phyloP scores from a whole-genome alignment of 2,329 filamentous ascomycete species.

The Cladosporium sp. region DNA sequence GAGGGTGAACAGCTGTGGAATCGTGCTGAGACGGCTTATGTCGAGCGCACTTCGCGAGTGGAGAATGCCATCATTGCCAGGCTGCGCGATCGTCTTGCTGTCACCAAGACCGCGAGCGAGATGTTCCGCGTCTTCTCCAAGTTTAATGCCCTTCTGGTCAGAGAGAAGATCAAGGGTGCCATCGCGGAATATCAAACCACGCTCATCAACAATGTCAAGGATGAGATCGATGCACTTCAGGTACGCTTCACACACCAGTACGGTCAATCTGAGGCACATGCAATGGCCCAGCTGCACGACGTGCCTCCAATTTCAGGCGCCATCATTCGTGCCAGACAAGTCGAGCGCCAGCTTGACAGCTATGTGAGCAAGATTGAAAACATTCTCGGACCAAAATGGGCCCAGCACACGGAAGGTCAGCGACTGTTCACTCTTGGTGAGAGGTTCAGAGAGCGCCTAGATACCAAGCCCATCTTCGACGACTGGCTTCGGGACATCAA shows the following conservation, averaged over 20 bases:
- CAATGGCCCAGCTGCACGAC: slow-evolving; percentile 96
- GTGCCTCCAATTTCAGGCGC: slow-evolving; percentile 92
- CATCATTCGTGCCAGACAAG: slow-evolving; percentile 96
- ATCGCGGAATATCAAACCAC: slow-evolving; percentile 98
- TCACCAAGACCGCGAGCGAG: slow-evolving; percentile 94
- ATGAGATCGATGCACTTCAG: slow-evolving; percentile 87
- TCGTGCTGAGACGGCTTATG: slow-evolving; percentile 91
- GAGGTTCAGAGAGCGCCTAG: slow-evolving; percentile 92
- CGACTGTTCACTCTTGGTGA: slow-evolving; percentile 89
- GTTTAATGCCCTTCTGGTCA: slow-evolving; percentile 97
- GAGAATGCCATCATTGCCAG: slow-evolving; percentile 98
- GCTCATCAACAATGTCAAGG: slow-evolving; percentile 95
- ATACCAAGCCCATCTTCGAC: slow-evolving; percentile 89
- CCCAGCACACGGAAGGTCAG: slow-evolving; percentile 87
- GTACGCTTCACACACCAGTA: slow-evolving; percentile 99
- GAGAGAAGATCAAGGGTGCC: slow-evolving; percentile 97
- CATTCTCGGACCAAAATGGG: slow-evolving; percentile 92
- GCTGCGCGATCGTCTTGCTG: slow-evolving; percentile 85
- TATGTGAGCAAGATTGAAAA: slow-evolving; percentile 99
- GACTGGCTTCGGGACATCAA: slow-evolving; percentile 92
- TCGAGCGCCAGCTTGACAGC: slow-evolving; percentile 88
- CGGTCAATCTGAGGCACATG: slow-evolving; percentile 93
- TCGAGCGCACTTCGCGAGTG: slow-evolving; percentile 91
- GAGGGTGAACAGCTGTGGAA: slow-evolving; percentile 91
- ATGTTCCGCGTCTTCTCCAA: slow-evolving; percentile 99